phyloP scores from a whole-genome alignment of 495 filamentous ascomycete species.

The Chaetomium fimeti region DNA sequence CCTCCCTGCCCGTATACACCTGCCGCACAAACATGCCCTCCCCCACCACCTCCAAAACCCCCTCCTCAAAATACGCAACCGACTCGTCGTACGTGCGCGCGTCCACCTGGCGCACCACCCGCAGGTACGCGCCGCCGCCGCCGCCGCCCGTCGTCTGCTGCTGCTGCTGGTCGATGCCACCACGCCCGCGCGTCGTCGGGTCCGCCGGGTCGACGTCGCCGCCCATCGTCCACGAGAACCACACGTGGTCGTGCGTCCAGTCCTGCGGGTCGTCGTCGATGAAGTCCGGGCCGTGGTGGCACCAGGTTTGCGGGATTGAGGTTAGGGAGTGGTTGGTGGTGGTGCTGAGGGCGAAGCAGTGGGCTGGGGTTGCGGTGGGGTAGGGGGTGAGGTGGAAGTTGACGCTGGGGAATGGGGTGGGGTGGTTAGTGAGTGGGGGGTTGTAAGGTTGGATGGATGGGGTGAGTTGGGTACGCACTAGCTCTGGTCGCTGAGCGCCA shows the following conservation, averaged over 20 bases:
- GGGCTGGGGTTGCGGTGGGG: not conserved
- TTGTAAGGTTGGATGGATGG: not conserved
- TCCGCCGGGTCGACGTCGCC: conserved; percentile 4
- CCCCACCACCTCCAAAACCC: conserved; percentile 20
- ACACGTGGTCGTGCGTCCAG: conserved; percentile 16
- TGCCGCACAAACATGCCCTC: conserved; percentile 24
- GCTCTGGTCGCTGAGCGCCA: conserved; percentile 30
- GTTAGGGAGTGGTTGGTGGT: conserved; percentile 19
- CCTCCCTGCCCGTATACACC: conserved; percentile 36
- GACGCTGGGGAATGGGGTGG: conserved; percentile 18
- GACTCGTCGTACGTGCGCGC: conserved; percentile 18
- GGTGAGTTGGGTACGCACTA: conserved; percentile 20
- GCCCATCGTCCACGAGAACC: conserved; percentile 26
- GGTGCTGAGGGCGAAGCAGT: conserved; percentile 31
- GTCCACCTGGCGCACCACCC: conserved; percentile 22
- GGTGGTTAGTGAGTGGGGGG: not conserved
- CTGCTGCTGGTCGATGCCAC: not conserved
- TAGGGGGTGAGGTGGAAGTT: conserved; percentile 28
- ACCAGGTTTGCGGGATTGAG: conserved; percentile 25
- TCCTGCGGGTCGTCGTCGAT: not conserved
- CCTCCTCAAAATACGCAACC: conserved; percentile 11
- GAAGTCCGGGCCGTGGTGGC: conserved; percentile 19
- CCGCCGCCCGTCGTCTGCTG: no score
- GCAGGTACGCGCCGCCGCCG: conserved; percentile 8
- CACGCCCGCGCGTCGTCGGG: not conserved